Conservation (phyloP, 2,329 filamentous ascomycete genomes). For the Stemphylium lycopersici region DNA sequence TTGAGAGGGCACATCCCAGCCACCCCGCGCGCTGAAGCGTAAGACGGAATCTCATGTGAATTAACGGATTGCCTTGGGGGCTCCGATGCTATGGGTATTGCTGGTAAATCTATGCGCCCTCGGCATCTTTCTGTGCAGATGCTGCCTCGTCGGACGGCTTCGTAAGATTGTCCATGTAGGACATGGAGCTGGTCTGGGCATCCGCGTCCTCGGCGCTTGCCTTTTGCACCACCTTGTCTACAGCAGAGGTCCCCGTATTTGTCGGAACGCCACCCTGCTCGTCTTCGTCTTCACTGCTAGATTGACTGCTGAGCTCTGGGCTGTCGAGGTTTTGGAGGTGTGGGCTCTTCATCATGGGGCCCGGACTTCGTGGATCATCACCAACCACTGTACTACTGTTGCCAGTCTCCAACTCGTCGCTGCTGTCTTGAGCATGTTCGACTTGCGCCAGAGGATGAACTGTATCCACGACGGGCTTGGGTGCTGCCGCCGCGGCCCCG, state of each 20-base stretch:
- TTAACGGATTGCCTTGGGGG: neutral
- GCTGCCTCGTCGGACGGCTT: neutral
- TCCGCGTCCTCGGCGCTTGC: conserved; percentile 1
- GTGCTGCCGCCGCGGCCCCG: conserved; percentile 57
- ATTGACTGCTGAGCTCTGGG: conserved; percentile 44
- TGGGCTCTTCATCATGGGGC: conserved; percentile 50
- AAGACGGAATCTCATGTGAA: neutral
- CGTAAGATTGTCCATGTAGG: conserved; percentile 11
- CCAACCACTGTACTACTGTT: conserved; percentile 8
- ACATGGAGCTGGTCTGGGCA: conserved; percentile 7
- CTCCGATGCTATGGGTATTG: conserved; percentile 2
- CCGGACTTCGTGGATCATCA: conserved; percentile 41
- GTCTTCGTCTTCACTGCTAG: conserved; percentile 43
- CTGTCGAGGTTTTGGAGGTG: conserved; percentile 49
- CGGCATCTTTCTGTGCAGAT: neutral
- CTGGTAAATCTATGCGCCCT: conserved; percentile 8
- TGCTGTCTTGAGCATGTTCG: conserved; percentile 28
- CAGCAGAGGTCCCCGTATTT: conserved; percentile 1
- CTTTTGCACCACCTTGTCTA: conserved; percentile 7
- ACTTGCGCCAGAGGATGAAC: conserved; percentile 40
- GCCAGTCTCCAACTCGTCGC: conserved; percentile 21
- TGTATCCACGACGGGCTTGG: conserved; percentile 40
- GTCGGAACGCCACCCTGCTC: conserved; percentile 33
- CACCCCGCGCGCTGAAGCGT: neutral
- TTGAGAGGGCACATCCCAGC: neutral